A percentile compares a stretch with the other conserved stretches of the same genome.
Conservation (phyloP, 306 rosid species). For the Citrullus colocynthis region DNA sequence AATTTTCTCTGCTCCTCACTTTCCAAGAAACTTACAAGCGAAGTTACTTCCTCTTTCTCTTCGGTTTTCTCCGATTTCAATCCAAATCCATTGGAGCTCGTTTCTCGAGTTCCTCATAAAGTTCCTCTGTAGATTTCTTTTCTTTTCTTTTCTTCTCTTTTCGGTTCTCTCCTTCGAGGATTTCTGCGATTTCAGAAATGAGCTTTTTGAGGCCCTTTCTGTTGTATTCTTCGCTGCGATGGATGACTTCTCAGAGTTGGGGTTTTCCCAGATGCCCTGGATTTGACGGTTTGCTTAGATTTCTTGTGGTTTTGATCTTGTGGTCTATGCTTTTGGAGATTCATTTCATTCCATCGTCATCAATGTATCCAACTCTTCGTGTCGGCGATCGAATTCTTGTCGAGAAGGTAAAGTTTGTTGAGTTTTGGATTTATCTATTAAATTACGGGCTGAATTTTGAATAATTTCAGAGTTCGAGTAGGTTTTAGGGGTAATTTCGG, state of each 20-base stretch:
- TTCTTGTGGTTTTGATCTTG: slow-evolving; percentile 45
- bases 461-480: background rate
- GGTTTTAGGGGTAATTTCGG: background rate
- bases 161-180: too few relatives aligned
- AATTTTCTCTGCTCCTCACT: background rate
- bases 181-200: slow-evolving; percentile 11
- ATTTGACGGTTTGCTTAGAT: slow-evolving; percentile 55
- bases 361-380: slow-evolving; percentile 79
- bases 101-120: background rate
- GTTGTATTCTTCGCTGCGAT: slow-evolving; percentile 36
- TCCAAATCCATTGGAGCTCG: background rate
- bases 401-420: slow-evolving; percentile 35
- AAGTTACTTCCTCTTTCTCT: background rate
- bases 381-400: slow-evolving; percentile 67
- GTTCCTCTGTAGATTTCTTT: background rate
- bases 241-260: slow-evolving; percentile 82
- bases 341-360: slow-evolving; percentile 62
- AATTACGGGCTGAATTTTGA: background rate
- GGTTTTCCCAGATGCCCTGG: slow-evolving; percentile 76
- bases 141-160: too few relatives aligned
- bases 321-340: slow-evolving; percentile 66
- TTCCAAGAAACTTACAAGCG: background rate
- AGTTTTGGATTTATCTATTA: background rate
- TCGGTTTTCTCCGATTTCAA: background rate
- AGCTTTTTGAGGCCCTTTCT: slow-evolving; percentile 65